phyloP scores from a whole-genome alignment of 164 flowering plant genomes.

The Annona squamosa region DNA sequence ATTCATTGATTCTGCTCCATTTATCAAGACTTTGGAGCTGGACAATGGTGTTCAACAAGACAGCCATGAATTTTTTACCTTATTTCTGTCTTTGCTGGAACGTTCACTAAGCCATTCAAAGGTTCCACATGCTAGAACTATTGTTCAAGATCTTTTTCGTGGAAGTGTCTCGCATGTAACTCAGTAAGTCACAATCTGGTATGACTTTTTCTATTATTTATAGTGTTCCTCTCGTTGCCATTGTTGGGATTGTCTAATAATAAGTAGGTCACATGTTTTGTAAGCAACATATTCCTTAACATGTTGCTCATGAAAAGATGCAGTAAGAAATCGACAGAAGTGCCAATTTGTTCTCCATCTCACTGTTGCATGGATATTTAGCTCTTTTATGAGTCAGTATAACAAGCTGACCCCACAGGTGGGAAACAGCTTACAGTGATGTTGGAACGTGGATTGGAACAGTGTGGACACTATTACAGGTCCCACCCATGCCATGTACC shows the following conservation, averaged over 20 bases:
- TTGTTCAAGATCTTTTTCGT: constrained; percentile 92
- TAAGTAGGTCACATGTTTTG: background rate
- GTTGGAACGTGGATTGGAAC: too few species aligned
- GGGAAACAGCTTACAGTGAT: too few species aligned
- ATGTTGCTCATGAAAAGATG: background rate
- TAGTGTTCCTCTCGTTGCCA: background rate
- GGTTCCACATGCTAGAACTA: constrained; percentile 56
- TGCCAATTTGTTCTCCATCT: background rate
- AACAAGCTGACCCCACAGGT: too few species aligned
- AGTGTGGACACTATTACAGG: too few species aligned
- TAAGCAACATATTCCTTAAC: background rate
- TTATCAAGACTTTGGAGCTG: constrained; percentile 76
- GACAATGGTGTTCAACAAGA: constrained; percentile 98
- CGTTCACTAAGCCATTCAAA: constrained; percentile 59
- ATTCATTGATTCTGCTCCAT: constrained; percentile 85
- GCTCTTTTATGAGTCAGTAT: too few species aligned
- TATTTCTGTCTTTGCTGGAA: constrained; percentile 87
- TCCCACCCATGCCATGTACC: too few species aligned
- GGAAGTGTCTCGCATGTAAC: constrained; percentile 94
- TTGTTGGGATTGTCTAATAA: background rate
- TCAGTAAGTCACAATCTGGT: constrained; percentile 38
- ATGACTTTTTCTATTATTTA: background rate
- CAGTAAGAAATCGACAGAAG: background rate
- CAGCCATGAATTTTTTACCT: constrained; percentile 89
- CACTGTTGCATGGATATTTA: background rate